Base-by-base conservation (phyloP, 1,284 basidiomycete genomes). In the Farysia itapuensis region DNA sequence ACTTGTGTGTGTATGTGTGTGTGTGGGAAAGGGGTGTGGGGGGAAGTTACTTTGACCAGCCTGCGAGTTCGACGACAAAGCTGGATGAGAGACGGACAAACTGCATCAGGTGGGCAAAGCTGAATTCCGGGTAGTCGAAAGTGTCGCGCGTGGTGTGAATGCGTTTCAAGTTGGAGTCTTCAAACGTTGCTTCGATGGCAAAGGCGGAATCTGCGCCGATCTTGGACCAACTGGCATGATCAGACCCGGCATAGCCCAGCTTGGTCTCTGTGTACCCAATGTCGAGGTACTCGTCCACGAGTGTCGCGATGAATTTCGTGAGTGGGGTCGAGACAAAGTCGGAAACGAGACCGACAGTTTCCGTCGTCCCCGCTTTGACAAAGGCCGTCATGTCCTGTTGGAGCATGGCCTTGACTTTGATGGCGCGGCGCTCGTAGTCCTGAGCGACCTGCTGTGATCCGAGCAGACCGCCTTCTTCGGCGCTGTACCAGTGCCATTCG, bases 401-500 rank as follows among this genome's bases (percentile, higher is more conserved):
- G 64, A 89, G 85, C 91, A 95, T 95, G 31, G 87, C 90, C 13
- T 65, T 49, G 47, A 96, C 88, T 61, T 86, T 83, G 36, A 82
- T 80, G 7, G 79, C 80, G 44, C 81, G 79, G 18, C 80, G 76
- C 64, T 84, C 84, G 75, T 97, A 98, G 42, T 82, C 81, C 65
- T 82, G 81, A 23, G 90, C 92, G 35, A 98, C 84, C 9, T 90
- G 93, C 77, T 95, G 90, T 31, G 88, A 90, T 30, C 94, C 94
- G 43, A 98, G 85, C 24, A 97, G 82, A n/a, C 94, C 94, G 33
- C 86, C 78, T 80, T 95, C 91, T 72, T 95, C 91, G 35, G 91
- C 92, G 40, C 88, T 88, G 77, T 91, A 97, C 87, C 88, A 98
- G 77, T 95, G 92, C 78, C 96, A 94, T 76, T 97, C 92, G 47